A percentile compares a stretch with the other conserved stretches of the same genome.
Conservation (phyloP, 176 grass and related monocot species). For the Echinochloa phyllopogon region DNA sequence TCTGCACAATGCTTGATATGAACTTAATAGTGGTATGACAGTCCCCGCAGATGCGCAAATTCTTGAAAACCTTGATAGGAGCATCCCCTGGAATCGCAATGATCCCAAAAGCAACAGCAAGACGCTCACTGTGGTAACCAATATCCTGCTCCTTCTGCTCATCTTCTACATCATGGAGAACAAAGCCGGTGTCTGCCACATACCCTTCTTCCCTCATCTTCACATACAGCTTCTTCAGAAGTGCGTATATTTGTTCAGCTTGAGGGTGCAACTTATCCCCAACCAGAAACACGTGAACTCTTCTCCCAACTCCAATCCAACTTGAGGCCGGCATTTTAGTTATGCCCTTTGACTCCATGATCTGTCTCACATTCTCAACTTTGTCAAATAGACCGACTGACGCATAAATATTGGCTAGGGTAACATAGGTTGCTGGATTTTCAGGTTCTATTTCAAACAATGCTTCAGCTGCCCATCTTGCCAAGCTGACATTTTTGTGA, state of each 20-base stretch:
- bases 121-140: conserved; percentile 69
- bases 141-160: conserved; percentile 80
- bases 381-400: conserved; percentile 65
- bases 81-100: conserved; percentile 51
- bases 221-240: conserved; percentile 48
- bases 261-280: conserved; percentile 63
- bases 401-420: conserved; percentile 75
- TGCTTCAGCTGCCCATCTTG: conserved; percentile 61
- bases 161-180: conserved; percentile 77
- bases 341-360: conserved; percentile 63
- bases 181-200: conserved; percentile 59
- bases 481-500: conserved; percentile 73
- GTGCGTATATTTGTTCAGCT: conserved; percentile 53
- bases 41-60: conserved; percentile 75
- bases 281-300: conserved; percentile 72
- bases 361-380: conserved; percentile 65
- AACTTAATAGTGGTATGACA: conserved; percentile 75
- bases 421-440: conserved; percentile 81
- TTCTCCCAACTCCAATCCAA: conserved; percentile 65
- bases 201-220: conserved; percentile 77
- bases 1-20: conserved; percentile 51
- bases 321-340: conserved; percentile 76
- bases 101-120: conserved; percentile 82
- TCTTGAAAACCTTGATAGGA: conserved; percentile 74
- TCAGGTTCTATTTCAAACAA: conserved; percentile 86